A percentile compares a stretch with the other conserved stretches of the same genome.
phyloP scores from a whole-genome alignment of 1,139 yeast genomes.

The Geotrichum histeridarum region DNA sequence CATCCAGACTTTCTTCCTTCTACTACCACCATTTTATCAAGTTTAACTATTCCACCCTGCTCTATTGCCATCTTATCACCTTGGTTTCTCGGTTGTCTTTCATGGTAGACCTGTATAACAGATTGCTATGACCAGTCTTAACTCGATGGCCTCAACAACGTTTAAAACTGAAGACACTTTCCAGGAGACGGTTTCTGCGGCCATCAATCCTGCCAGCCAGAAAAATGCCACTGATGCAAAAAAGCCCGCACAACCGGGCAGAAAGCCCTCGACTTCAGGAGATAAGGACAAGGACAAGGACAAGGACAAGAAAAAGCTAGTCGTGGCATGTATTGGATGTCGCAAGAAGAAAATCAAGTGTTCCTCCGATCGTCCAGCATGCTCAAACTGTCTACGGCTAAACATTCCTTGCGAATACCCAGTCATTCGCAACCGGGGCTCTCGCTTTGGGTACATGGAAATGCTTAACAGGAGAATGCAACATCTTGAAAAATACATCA shows the following conservation, averaged over 20 bases:
- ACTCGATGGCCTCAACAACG: not conserved
- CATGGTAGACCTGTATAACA: not conserved
- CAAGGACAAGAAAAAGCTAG: constrained; percentile 30
- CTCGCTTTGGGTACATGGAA: constrained; percentile 38
- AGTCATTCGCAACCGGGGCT: constrained; percentile 37
- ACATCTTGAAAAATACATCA: constrained; percentile 30
- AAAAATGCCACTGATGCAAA: not conserved
- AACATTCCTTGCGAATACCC: constrained; percentile 38
- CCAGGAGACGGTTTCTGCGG: not conserved
- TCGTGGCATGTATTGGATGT: constrained; percentile 38
- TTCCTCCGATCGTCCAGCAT: constrained; percentile 39
- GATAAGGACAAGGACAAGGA: constrained; percentile 27
- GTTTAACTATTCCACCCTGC: no score
- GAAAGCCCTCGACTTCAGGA: not conserved
- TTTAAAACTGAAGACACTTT: not conserved
- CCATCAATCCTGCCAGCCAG: no score
- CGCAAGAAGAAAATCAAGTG: constrained; percentile 39
- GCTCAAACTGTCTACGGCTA: constrained; percentile 37
- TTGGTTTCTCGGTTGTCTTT: no score
- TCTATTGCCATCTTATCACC: no score
- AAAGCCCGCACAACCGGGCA: not conserved
- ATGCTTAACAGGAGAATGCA: constrained; percentile 35
- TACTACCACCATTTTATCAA: no score
- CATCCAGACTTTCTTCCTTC: no score
- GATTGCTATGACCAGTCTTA: not conserved